Base-by-base conservation (phyloP, 2,329 filamentous ascomycete species). In the Colletotrichum scovillei region DNA sequence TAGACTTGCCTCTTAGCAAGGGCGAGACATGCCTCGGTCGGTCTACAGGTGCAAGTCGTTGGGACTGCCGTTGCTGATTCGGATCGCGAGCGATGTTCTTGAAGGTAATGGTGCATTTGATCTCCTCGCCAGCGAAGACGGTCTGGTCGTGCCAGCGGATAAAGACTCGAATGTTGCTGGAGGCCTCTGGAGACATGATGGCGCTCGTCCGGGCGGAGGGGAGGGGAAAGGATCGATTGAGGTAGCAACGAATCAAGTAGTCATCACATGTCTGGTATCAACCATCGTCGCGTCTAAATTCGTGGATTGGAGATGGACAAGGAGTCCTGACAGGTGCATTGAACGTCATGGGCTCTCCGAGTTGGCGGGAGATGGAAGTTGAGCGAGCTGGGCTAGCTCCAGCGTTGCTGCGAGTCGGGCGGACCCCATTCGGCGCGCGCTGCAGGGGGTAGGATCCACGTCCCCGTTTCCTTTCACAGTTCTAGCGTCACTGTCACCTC, bases 101-200 rank as follows among this genome's bases (percentile, higher is more conserved):
- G 86, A 99, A 99, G 63, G 94, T 98, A 82, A 99, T 97, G 77
- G 92, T 95, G 84, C 97, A 98, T 85, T 95, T 94, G 80, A 98
- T 90, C 80, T 98, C 93, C 87, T 99, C 97, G 83, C 97, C 97
- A 70, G 97, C 94, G 85, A 98, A 99, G 79, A 99, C 94, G 75
- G 94, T 95, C 82, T 96, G 92, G 81, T 97, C 94, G 82, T 95
- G 93, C 94, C 96, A 99, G 85, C 93, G 92, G 83, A 99, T 94
- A 82, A 96, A 98, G 84, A 98, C 96, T 83, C 95, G 94, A 82
- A 99, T 95, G 86, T 97, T 96, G 84, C 86, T 86, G 74, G 82
- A 78, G 76, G 79, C 81, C 78, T 88, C 86, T 77, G 86, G 82
- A 77, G 86, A 82, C 88, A 89, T 90, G 80, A 77, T 84, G 80